Evolutionary conservation across 2,329 filamentous ascomycete genomes (phyloP).

Genomic region (Sporothrix protearum): DNA sequence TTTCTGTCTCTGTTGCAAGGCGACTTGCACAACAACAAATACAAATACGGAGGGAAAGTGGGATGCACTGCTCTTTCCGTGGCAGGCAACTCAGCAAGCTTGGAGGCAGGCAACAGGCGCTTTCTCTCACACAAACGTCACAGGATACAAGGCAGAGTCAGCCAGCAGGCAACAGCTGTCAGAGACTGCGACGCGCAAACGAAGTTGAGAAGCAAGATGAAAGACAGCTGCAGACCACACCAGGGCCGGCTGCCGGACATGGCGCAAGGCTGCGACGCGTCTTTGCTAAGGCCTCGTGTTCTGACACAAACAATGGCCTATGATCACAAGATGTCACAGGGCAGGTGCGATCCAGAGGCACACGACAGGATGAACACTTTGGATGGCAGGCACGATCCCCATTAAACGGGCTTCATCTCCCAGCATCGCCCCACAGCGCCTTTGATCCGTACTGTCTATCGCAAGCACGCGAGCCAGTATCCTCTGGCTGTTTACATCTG

Average conservation of each 20-base stretch:
- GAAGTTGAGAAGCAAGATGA: too few species aligned
- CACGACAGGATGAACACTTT: not conserved
- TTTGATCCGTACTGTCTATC: too few species aligned
- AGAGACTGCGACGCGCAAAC: not conserved
- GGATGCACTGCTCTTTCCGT: not conserved
- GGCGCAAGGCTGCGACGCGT: slow-evolving; percentile 1
- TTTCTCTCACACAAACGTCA: not conserved
- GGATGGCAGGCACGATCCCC: not conserved
- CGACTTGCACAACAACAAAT: not conserved
- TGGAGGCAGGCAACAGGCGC: not conserved
- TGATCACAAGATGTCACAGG: slow-evolving; percentile 5
- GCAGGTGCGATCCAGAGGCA: not conserved
- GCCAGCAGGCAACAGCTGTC: not conserved
- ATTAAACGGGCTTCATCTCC: not conserved
- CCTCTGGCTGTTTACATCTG: not conserved
- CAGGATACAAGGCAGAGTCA: not conserved
- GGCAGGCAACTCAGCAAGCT: not conserved
- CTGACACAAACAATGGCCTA: not conserved
- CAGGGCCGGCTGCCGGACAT: not conserved
- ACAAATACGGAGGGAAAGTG: not conserved
- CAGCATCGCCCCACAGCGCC: too few species aligned
- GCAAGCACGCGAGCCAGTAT: not conserved
- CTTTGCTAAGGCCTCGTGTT: not conserved
- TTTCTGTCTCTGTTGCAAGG: not conserved
- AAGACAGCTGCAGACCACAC: not conserved